phyloP scores from a whole-genome alignment of 139 green algal species.

The Chlorella sp. region DNA sequence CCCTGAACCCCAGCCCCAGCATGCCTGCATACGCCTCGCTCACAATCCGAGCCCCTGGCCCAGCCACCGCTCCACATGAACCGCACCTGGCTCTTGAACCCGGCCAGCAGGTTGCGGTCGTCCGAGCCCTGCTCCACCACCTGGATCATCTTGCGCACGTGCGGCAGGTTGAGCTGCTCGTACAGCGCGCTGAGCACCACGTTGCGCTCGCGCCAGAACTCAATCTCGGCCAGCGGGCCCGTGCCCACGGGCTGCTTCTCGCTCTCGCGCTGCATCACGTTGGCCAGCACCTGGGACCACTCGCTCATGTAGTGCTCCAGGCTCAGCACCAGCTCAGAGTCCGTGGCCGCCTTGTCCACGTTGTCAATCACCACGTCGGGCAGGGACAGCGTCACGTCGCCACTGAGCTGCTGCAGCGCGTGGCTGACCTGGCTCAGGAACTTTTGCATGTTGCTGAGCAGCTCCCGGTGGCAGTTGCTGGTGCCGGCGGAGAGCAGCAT shows the following conservation, averaged over 20 bases:
- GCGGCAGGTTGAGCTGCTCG: constrained; percentile 77
- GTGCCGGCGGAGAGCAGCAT: constrained; percentile 11
- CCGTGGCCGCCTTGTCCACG: constrained; percentile 26
- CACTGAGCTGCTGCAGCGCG: constrained; percentile 59
- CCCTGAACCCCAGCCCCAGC: too few relatives aligned
- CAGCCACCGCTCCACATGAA: too few relatives aligned
- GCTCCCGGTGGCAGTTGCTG: constrained; percentile 40
- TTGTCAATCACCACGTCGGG: constrained; percentile 40
- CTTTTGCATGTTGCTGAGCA: constrained; percentile 62
- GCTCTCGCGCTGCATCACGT: constrained; percentile 45
- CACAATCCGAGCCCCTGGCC: too few relatives aligned
- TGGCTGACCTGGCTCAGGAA: constrained; percentile 61
- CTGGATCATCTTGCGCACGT: constrained; percentile 49
- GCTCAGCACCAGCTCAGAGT: constrained; percentile 41
- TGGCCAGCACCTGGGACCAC: constrained; percentile 44
- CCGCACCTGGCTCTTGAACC: constrained; percentile 53
- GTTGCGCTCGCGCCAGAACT: constrained; percentile 79
- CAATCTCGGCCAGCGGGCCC: constrained; percentile 78
- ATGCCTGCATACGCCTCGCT: too few relatives aligned
- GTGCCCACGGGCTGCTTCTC: constrained; percentile 51
- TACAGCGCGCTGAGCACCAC: constrained; percentile 63
- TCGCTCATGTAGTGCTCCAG: constrained; percentile 56
- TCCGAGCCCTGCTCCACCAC: constrained; percentile 50
- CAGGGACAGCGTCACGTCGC: constrained; percentile 49
- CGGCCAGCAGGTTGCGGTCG: constrained; percentile 66